Evolutionary conservation across 192 early-diverging fungal genomes (phyloP).

Genomic region (Radiomyces spectabilis): DNA sequence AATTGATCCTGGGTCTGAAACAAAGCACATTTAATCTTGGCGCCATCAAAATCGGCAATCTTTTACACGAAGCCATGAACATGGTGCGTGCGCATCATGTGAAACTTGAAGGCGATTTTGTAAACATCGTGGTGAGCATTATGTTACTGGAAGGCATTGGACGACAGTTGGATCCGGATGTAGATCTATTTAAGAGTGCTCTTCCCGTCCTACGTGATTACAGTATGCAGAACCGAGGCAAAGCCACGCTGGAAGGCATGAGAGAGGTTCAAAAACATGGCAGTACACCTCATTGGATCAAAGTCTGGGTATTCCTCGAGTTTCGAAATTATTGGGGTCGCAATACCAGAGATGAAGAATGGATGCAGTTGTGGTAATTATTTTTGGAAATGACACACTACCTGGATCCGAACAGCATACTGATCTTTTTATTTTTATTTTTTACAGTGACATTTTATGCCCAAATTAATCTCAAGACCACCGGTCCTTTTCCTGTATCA

Average conservation of each 20-base stretch:
- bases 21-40: slow-evolving; percentile 67
- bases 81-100: slow-evolving; percentile 92
- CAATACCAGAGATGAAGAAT: slow-evolving; percentile 24
- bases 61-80: slow-evolving; percentile 72
- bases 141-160: slow-evolving; percentile 95
- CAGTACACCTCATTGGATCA: slow-evolving; percentile 41
- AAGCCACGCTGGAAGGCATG: slow-evolving; percentile 36
- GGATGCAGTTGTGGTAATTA: slow-evolving; percentile 28
- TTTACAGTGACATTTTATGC: not conserved
- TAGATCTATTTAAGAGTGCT: slow-evolving; percentile 83
- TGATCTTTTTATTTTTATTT: not conserved
- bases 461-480: no score
- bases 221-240: slow-evolving; percentile 41
- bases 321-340: slow-evolving; percentile 42
- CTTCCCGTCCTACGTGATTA: slow-evolving; percentile 63
- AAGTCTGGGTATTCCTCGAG: slow-evolving; percentile 56
- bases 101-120: slow-evolving; percentile 90
- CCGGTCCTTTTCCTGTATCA: no score
- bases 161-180: slow-evolving; percentile 76
- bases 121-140: slow-evolving; percentile 86
- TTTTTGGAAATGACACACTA: not conserved
- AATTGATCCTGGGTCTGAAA: slow-evolving; percentile 65
- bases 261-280: slow-evolving; percentile 31
- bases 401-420: no score
- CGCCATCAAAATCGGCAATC: slow-evolving; percentile 71